Base-by-base conservation (phyloP, 495 filamentous ascomycete genomes). In the Aspergillus nanangensis region DNA sequence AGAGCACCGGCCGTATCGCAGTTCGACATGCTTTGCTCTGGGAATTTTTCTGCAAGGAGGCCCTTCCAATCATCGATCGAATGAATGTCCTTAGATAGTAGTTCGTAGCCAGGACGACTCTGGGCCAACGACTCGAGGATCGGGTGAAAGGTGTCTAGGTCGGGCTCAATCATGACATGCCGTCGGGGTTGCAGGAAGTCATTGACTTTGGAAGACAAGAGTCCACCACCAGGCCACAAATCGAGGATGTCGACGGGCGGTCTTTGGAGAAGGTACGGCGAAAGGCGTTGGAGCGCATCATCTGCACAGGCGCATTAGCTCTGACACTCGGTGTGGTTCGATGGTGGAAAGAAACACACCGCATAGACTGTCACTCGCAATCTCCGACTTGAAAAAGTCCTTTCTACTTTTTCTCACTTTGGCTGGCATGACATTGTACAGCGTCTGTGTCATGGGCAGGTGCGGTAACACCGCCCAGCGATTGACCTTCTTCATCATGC, bases 211-310 rank as follows among this genome's bases (percentile, higher is more conserved):
- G 71, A 67, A 8, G 91, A 96, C 72, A 80, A 87, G 7, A 92
- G 24, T 11, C 88, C 88, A 17, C 60, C 53, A 19, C 87, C 88
- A 1, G 92, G 92, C 67, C 87, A 86, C 31, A 95, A 67, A 56
- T 97, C 92, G 51, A 97, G 69, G 41, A 97, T 75, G 50, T 90
- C 88, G 55, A 89, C 81, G 40, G 84, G 83, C 11, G 66, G 57
- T 56, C 89, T 79, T 40, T 75, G 72, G 17, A 62, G 59, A 19
- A 95, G 76, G 9, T 75, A 79, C 2, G 79, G 80, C 8, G 71
- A 74, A 17, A 86, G 57, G 15, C 75, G 70, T 50, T 77, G 45
- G 40, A 80, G 41, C 15, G 74, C 51, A 56, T 79, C 65, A 50
- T 78, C 76, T 81, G 54, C 18, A 27, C 38, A 15, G 21, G 15